Evolutionary conservation across 768 basidiomycete species (phyloP).

Genomic region (Gymnopilus dilepis): DNA sequence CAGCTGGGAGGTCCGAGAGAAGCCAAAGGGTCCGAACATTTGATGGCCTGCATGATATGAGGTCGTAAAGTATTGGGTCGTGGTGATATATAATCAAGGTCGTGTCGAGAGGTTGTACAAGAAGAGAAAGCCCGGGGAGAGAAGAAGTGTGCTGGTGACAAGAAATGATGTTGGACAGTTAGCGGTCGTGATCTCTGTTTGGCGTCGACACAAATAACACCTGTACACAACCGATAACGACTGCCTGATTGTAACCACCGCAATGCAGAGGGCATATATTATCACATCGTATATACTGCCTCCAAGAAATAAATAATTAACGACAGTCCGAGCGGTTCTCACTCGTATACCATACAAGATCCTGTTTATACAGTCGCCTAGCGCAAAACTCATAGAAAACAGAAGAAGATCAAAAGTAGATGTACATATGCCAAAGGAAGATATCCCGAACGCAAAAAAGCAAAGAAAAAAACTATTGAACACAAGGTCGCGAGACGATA

Average conservation of each 20-base stretch:
- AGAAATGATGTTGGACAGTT: constrained; percentile 31
- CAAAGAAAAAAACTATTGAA: constrained; percentile 8
- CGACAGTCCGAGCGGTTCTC: constrained; percentile 10
- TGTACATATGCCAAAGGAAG: constrained; percentile 13
- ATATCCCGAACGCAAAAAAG: constrained; percentile 4
- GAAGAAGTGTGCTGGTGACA: constrained; percentile 28
- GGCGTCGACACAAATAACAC: constrained; percentile 29
- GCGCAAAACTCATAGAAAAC: constrained; percentile 18
- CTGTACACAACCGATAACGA: constrained; percentile 19
- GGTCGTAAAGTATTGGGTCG: constrained; percentile 22
- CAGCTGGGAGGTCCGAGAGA: constrained; percentile 34
- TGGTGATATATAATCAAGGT: constrained; percentile 21
- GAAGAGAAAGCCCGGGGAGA: constrained; percentile 27
- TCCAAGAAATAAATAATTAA: constrained; percentile 21
- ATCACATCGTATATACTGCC: constrained; percentile 18
- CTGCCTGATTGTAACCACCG: constrained; percentile 2
- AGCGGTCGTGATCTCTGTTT: constrained; percentile 32
- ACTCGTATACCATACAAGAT: constrained; percentile 18
- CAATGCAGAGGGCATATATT: constrained; percentile 7
- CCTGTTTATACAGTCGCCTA: constrained; percentile 19
- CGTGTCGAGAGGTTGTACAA: constrained; percentile 31
- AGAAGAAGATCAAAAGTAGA: constrained; percentile 14
- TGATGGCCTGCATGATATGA: constrained; percentile 84
- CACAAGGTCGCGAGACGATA: constrained; percentile 14
- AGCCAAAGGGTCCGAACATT: constrained; percentile 60